Percentiles rank a stretch among this genome's conserved stretches.
These are phyloP conservation scores for Cupressus sempervirens DNA, from an alignment of 75 land plant genomes.

Conservation along the genomic window DNA sequence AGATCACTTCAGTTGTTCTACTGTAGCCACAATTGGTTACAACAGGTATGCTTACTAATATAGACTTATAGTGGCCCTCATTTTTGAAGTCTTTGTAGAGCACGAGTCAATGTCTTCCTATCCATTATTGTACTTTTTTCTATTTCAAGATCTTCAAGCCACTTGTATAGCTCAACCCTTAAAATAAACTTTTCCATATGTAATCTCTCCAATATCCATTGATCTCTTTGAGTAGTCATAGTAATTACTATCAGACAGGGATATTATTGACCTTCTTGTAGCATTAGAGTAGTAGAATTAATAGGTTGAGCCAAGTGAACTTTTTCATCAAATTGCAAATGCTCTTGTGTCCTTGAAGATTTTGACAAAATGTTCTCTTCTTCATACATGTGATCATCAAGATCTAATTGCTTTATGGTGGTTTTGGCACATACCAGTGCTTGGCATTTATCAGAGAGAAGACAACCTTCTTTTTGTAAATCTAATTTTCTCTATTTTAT, in stretches of 20 bases:
- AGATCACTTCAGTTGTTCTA: slow-evolving; percentile 60
- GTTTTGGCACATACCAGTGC: slow-evolving; percentile 1
- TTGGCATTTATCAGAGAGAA: background rate
- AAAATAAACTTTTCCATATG: slow-evolving; percentile 71
- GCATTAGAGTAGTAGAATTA: slow-evolving; percentile 8
- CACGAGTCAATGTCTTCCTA: slow-evolving; percentile 72
- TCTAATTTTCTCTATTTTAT: background rate
- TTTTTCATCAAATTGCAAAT: slow-evolving; percentile 7
- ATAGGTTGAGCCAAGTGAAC: slow-evolving; percentile 6
- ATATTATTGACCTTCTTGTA: slow-evolving; percentile 27
- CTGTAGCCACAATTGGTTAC: slow-evolving; percentile 66
- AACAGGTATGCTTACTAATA: slow-evolving; percentile 58
- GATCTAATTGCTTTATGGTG: background rate
- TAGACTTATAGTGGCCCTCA: slow-evolving; percentile 73
- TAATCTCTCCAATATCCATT: slow-evolving; percentile 61
- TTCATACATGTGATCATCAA: background rate
- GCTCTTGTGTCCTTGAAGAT: background rate
- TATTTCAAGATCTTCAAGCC: slow-evolving; percentile 77
- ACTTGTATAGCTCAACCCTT: slow-evolving; percentile 67
- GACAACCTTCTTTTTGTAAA: background rate
- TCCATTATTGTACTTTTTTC: slow-evolving; percentile 61
- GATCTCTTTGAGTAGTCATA: slow-evolving; percentile 46
- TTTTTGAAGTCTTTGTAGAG: slow-evolving; percentile 56
- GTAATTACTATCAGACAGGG: slow-evolving; percentile 33
- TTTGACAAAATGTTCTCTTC: background rate